Base-by-base conservation (phyloP, 2,329 filamentous ascomycete genomes). In the Cytospora chrysosperma region DNA sequence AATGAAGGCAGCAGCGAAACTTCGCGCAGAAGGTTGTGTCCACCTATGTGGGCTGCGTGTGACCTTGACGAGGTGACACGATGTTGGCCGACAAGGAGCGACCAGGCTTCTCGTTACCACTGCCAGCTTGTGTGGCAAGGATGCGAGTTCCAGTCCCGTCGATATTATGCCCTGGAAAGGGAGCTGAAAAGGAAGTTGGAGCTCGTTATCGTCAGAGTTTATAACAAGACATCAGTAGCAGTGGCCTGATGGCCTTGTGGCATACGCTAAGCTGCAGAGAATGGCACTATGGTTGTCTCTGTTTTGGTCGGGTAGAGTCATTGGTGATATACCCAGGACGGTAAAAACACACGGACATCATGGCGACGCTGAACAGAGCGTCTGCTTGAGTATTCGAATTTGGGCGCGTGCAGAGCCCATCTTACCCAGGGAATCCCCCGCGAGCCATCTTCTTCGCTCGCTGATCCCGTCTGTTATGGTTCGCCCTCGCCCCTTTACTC, bases 381-480 rank as follows among this genome's bases (percentile, higher is more conserved):
- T 12, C 10, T 24, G 17, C n/a, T 47, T 47, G 13, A 28, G 21
- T 34, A 40, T 30, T 61, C 17, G 34, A 27, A 49, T 47, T 30
- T 34, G 17, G 34, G 53, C 53, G 58, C 27, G 55, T 61, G 43
- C 37, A 27, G 26, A 28, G 27, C 43, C 27, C 15, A 21, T 13
- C 32, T 58, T 34, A 66, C 37, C 69, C 72, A 10, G 73, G 68
- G 65, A 79, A 76, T 5, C 80, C 80, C 9, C 80, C 82, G 28
- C 85, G 80, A 17, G 83, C 84, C 85, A 89, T 87, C 76, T 90
- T 90, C 71, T 76, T 86, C 15, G 86, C 85, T 40, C 85, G 78
- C 65, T 83, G 83, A 72, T 96, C 90, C 56, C 92, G 84, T 28
- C 93, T 85, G 74, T 92, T 95, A 73, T 97, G 93, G 72, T 97